Conservation (phyloP, 2,329 filamentous ascomycete species). For the Botryotinia globosa region DNA sequence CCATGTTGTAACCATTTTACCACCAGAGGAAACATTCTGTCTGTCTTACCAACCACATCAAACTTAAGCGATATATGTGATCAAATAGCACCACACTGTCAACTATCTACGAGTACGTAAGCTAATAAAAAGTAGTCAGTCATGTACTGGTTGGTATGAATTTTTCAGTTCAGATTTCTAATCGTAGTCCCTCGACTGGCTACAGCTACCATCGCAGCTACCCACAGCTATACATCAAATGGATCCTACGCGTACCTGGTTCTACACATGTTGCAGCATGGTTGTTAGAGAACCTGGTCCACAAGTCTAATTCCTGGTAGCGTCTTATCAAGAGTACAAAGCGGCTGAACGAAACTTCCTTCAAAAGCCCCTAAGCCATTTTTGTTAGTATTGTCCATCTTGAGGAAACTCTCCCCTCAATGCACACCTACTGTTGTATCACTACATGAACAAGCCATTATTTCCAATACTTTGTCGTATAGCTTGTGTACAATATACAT, state of each 20-base stretch:
- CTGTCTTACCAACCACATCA: not conserved
- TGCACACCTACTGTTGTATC: not conserved
- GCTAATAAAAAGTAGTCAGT: not conserved
- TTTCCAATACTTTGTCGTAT: not conserved
- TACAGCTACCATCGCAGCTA: not conserved
- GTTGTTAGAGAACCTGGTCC: not conserved
- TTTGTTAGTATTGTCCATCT: not conserved
- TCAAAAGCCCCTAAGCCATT: not conserved
- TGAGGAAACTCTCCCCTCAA: not conserved
- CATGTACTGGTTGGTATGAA: not conserved
- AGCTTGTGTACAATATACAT: not conserved
- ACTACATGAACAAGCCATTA: not conserved
- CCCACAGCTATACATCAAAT: not conserved
- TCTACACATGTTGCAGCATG: not conserved
- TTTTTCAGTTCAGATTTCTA: not conserved
- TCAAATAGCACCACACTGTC: not conserved
- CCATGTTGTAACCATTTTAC: not conserved
- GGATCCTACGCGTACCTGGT: not conserved
- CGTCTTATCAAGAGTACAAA: not conserved
- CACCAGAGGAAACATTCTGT: not conserved
- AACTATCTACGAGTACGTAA: not conserved
- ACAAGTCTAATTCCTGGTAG: too few species aligned
- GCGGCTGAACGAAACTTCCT: not conserved
- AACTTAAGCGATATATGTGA: not conserved
- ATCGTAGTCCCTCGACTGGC: not conserved